Evolutionary conservation across 2,329 filamentous ascomycete genomes (phyloP), one percentile per base, ranked within the genome.

Genomic region (Apiospora marii): DNA sequence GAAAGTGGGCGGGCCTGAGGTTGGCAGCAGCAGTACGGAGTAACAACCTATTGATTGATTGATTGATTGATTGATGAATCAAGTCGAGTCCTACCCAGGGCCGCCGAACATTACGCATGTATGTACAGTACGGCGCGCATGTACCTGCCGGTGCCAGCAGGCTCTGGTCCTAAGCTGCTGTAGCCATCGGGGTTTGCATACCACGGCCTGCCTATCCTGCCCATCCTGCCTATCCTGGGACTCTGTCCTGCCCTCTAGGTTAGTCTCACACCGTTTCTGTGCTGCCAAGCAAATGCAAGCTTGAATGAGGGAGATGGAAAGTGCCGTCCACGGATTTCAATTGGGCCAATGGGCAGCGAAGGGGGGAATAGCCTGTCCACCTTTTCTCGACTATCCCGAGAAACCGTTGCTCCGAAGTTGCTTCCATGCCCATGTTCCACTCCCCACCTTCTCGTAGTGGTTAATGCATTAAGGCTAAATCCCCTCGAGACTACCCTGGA

Each of bases 1-100:
- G 58, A 64, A 64, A 64, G 58, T 64, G 58, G 58, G 58, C 34
- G 58, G 58, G 12, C 58, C 46, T 49, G 46, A 64, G 58, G 58
- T 64, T 41, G 30, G 58, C 53, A 37, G 53, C 14, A 22, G 53
- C 27, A 30, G 27, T n/a, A n/a, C n/a, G n/a, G n/a, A n/a, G n/a
- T 37, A 61, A 61, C 34, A 34, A 58, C 30, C 27, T 30, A 58
- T 58, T 53, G 13, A 34, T 58, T 37, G 27, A 61, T 58, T 53
- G 13, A 34, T 58, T 37, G 27, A 61, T 22, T 37, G 30, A 30
- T 30, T 30, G 27, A 30, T 30, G 27, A 37, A 37, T 12, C 19
- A 34, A 37, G 53, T 61, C 53, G 30, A 61, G 53, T 61, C 53
- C 53, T 34, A n/a, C 51, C 24, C 6, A n/a, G 46, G 22, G n/a